Evolutionary conservation across 1,284 basidiomycete genomes (phyloP).

Genomic region (Cryptococcus floricola): DNA sequence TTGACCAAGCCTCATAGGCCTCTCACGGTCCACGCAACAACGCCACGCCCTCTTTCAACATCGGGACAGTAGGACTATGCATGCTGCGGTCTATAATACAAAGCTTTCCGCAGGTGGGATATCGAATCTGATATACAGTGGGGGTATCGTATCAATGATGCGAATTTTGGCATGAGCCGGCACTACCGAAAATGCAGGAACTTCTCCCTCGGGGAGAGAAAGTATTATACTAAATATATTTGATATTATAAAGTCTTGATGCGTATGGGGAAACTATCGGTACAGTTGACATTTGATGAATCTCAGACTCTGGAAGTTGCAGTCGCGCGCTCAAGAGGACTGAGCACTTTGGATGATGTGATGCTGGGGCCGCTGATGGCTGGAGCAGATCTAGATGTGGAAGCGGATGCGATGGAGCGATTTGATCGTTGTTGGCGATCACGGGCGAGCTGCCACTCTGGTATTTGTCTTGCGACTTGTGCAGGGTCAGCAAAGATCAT

Average conservation of each 20-base stretch:
- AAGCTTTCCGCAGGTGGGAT: no score
- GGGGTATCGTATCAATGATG: no score
- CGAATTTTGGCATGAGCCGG: no score
- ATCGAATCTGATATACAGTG: no score
- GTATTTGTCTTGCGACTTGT: slow-evolving; percentile 17
- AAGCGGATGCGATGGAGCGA: background rate
- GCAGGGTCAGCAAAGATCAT: background rate
- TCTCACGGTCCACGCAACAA: no score
- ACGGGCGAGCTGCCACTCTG: background rate
- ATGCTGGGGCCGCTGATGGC: slow-evolving; percentile 12
- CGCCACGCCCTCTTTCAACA: background rate
- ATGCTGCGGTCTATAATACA: background rate
- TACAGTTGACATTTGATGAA: no score
- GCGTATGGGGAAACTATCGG: no score
- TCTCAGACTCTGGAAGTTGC: background rate
- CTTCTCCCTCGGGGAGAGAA: background rate
- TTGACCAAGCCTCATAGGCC: no score
- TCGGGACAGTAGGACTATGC: background rate
- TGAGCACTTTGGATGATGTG: slow-evolving; percentile 8
- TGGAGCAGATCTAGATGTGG: background rate
- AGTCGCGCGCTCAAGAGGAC: slow-evolving; percentile 12
- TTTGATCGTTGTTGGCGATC: background rate
- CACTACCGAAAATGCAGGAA: no score
- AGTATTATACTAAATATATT: background rate
- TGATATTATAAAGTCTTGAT: background rate